Percentiles rank a stretch among this genome's conserved stretches.
Evolutionary conservation across 177 flowering plant genomes (phyloP).

Genomic region (Tripterygium wilfordii): DNA sequence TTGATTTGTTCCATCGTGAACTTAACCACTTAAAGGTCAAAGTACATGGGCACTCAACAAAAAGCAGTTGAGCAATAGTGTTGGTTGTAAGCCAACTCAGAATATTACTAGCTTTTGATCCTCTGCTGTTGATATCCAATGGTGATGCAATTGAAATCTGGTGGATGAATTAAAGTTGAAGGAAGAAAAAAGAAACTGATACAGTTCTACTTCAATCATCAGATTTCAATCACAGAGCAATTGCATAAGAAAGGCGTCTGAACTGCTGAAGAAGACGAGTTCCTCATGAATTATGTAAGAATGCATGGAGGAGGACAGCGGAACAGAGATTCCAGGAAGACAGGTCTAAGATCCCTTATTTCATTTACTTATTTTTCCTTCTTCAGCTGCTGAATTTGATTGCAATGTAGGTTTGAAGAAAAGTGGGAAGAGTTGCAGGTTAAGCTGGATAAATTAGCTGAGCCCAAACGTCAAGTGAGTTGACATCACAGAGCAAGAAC

Average conservation of each 20-base stretch:
- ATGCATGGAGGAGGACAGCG: constrained; percentile 39
- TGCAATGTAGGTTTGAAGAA: constrained; percentile 26
- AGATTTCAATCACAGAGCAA: too few relatives aligned
- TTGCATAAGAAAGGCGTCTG: constrained; percentile 32
- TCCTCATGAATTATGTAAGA: constrained; percentile 34
- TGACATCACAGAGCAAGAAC: constrained; percentile 19
- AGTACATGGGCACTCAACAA: too few relatives aligned
- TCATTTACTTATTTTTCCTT: background rate
- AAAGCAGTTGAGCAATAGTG: too few relatives aligned
- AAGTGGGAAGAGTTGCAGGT: constrained; percentile 41
- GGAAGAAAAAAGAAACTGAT: too few relatives aligned
- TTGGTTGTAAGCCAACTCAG: too few relatives aligned
- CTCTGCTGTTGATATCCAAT: too few relatives aligned
- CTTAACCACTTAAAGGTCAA: too few relatives aligned
- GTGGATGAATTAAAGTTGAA: too few relatives aligned
- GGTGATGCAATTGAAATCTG: too few relatives aligned
- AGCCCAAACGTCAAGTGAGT: constrained; percentile 27
- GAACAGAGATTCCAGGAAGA: constrained; percentile 32
- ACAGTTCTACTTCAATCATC: too few relatives aligned
- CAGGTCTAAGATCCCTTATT: constrained; percentile 11
- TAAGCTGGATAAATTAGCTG: constrained; percentile 44
- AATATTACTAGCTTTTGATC: too few relatives aligned
- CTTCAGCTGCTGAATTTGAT: background rate
- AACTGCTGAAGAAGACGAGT: constrained; percentile 39
- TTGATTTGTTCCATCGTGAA: too few relatives aligned